Conservation (phyloP, 2,329 filamentous ascomycete species). For the Xylogone sp. region DNA sequence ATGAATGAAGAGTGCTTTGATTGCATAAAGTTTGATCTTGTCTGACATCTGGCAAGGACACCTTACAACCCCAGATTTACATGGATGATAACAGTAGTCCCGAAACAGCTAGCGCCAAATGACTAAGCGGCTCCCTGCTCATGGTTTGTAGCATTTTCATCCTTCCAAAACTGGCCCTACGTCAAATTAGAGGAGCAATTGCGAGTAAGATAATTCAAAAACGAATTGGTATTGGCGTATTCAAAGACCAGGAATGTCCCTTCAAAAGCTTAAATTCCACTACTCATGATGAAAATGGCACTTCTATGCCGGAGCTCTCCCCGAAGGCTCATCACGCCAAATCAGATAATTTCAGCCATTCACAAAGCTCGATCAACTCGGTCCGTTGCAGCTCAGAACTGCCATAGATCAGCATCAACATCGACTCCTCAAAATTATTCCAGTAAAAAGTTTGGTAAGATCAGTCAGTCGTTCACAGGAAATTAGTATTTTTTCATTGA, state of each 20-base stretch:
- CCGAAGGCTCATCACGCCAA: background rate
- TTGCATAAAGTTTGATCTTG: background rate
- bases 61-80: background rate
- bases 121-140: background rate
- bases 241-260: background rate
- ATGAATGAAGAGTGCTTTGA: background rate
- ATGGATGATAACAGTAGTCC: background rate
- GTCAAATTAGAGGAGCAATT: too few relatives aligned
- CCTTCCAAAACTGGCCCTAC: too few relatives aligned
- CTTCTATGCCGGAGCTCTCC: background rate
- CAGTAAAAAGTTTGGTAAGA: conserved; percentile 1
- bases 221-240: too few relatives aligned
- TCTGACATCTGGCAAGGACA: background rate
- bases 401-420: background rate
- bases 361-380: background rate
- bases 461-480: background rate
- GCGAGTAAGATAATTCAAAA: too few relatives aligned
- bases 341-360: background rate
- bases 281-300: background rate
- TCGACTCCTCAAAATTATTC: background rate
- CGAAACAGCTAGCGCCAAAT: background rate
- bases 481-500: background rate
- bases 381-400: background rate
- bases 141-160: background rate
- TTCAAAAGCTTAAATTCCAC: background rate